Percentiles rank a stretch among this genome's conserved stretches.
These are phyloP conservation scores for Hirsutella thompsonii DNA, from an alignment of 2,329 filamentous ascomycete species.

Conservation along the genomic window DNA sequence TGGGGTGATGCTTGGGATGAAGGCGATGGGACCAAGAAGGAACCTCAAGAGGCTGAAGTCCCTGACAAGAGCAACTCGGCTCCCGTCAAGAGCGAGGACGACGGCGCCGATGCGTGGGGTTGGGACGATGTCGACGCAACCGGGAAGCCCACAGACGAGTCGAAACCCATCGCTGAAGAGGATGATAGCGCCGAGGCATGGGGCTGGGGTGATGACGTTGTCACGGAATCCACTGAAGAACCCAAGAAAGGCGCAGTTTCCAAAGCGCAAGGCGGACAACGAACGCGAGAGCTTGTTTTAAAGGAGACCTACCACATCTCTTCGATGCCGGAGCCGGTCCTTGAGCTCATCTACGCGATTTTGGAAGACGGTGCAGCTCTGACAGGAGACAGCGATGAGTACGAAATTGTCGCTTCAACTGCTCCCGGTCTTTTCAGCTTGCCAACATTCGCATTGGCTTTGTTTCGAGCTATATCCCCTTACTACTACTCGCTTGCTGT, in stretches of 20 bases:
- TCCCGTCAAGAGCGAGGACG: conserved; percentile 19
- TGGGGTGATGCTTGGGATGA: conserved; percentile 77
- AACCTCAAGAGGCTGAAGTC: conserved; percentile 10
- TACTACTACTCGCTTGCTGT: conserved; percentile 55
- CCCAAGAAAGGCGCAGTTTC: conserved; percentile 3
- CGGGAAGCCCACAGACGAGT: conserved; percentile 9
- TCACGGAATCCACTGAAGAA: conserved; percentile 11
- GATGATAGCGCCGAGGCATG: conserved; percentile 55
- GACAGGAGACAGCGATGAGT: conserved; percentile 35
- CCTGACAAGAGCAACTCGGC: conserved; percentile 4
- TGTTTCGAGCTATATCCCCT: conserved; percentile 66
- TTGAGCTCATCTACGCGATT: conserved; percentile 49
- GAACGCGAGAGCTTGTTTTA: conserved; percentile 56
- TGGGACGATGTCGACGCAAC: conserved; percentile 56
- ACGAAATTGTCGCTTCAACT: conserved; percentile 50
- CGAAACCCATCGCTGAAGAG: conserved; percentile 13
- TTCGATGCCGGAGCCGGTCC: conserved; percentile 68
- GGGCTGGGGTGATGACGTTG: conserved; percentile 63
- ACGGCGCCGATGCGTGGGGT: conserved; percentile 61
- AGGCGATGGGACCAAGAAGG: conserved; percentile 42
- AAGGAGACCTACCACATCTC: conserved; percentile 83
- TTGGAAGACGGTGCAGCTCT: conserved; percentile 49
- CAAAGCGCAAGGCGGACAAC: conserved; percentile 13
- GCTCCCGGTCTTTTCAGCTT: conserved; percentile 58
- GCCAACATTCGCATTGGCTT: conserved; percentile 60